phyloP scores from a whole-genome alignment of 345 rosid species.

The Gossypium ekmanianum region DNA sequence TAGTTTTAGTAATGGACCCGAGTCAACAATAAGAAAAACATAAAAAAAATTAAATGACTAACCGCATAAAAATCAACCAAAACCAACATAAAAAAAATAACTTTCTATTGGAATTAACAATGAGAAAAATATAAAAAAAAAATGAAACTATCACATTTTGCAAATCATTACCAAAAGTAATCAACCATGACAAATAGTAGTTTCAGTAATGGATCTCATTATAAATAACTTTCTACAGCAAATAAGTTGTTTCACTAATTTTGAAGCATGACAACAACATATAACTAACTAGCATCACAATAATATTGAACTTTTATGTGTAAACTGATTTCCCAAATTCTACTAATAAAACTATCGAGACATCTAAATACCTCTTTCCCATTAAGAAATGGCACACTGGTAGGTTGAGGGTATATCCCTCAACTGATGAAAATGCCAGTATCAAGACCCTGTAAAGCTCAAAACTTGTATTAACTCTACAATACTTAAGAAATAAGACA shows the following conservation, averaged over 20 bases:
- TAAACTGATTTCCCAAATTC: not conserved
- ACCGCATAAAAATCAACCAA: too few species aligned
- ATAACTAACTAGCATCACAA: not conserved
- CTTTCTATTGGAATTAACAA: too few species aligned
- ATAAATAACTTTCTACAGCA: not conserved
- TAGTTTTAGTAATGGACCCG: too few species aligned
- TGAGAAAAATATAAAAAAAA: not conserved
- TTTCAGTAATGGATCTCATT: not conserved
- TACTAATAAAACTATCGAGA: constrained; percentile 7
- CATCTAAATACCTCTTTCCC: constrained; percentile 58
- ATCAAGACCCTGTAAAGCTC: constrained; percentile 45
- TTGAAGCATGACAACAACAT: not conserved
- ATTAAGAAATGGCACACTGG: constrained; percentile 40
- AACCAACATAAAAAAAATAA: too few species aligned
- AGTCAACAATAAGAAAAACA: not conserved
- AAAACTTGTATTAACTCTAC: constrained; percentile 15
- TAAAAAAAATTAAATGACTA: too few species aligned
- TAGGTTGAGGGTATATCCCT: constrained; percentile 76
- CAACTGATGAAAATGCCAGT: constrained; percentile 61
- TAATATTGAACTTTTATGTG: not conserved
- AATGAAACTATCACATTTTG: not conserved
- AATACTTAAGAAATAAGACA: constrained; percentile 1
- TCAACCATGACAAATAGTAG: not conserved
- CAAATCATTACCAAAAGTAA: not conserved
- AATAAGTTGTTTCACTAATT: not conserved